Evolutionary conservation across 2,329 filamentous ascomycete species (phyloP).

Genomic region (Fusarium sp.): DNA sequence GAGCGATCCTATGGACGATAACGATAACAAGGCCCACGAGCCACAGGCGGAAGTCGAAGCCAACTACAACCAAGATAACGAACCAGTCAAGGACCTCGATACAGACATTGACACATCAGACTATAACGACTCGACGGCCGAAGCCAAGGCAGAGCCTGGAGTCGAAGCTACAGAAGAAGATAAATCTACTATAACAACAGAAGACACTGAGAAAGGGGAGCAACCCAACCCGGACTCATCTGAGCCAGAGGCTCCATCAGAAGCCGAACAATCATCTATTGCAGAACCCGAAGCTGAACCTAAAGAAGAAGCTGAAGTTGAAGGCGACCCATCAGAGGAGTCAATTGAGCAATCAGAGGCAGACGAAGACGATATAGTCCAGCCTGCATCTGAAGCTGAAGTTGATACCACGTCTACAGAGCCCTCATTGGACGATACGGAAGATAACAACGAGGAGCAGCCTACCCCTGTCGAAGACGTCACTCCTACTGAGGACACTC

Average conservation of each 20-base stretch:
- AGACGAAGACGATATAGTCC: slow-evolving; percentile 11
- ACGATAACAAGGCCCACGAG: slow-evolving; percentile 39
- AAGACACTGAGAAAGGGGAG: slow-evolving; percentile 20
- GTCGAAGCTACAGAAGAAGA: slow-evolving; percentile 26
- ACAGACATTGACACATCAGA: slow-evolving; percentile 22
- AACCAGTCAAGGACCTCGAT: slow-evolving; percentile 22
- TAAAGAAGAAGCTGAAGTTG: slow-evolving; percentile 5
- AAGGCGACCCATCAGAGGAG: slow-evolving; percentile 8
- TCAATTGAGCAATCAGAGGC: slow-evolving; percentile 14
- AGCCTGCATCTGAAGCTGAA: slow-evolving; percentile 13
- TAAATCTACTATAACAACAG: slow-evolving; percentile 5
- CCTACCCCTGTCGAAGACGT: slow-evolving; percentile 23
- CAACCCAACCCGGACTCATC: neutral
- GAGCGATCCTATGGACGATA: slow-evolving; percentile 57
- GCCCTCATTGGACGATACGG: slow-evolving; percentile 20
- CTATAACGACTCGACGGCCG: slow-evolving; percentile 24
- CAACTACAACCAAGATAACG: slow-evolving; percentile 34
- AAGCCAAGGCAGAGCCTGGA: slow-evolving; percentile 22
- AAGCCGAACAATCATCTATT: slow-evolving; percentile 1
- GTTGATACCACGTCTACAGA: slow-evolving; percentile 7
- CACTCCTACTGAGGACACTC: slow-evolving; percentile 22
- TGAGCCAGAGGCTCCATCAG: slow-evolving; percentile 2
- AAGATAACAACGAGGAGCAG: slow-evolving; percentile 21
- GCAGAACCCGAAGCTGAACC: neutral
- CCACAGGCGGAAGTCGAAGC: slow-evolving; percentile 31